Conservation (phyloP, 805 yeast genomes). For the Ogataea parapolymorpha region DNA sequence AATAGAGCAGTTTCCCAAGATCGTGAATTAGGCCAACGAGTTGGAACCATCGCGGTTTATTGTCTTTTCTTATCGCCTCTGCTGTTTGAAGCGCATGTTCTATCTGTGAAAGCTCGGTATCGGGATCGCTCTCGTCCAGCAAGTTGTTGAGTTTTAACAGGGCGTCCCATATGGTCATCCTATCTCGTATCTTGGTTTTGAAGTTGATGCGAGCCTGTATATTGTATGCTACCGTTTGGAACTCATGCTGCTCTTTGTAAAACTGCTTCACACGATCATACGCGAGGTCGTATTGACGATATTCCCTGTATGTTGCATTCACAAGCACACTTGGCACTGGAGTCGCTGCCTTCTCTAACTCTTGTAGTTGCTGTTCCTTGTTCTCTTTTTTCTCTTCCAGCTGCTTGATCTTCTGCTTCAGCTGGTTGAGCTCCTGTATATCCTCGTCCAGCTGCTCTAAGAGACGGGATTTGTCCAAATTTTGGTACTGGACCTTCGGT, state of each 20-base stretch:
- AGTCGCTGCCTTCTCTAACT: slow-evolving; percentile 15
- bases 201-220: slow-evolving; percentile 69
- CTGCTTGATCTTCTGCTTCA: slow-evolving; percentile 31
- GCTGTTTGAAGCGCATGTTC: slow-evolving; percentile 77
- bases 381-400: slow-evolving; percentile 16
- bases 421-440: slow-evolving; percentile 38
- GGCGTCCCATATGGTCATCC: slow-evolving; percentile 73
- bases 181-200: slow-evolving; percentile 62
- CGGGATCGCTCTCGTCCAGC: slow-evolving; percentile 72
- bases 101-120: slow-evolving; percentile 68
- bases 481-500: slow-evolving; percentile 22
- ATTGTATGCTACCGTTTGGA: slow-evolving; percentile 70
- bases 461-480: slow-evolving; percentile 31
- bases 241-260: slow-evolving; percentile 64
- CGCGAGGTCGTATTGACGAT: slow-evolving; percentile 66
- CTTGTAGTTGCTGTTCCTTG: slow-evolving; percentile 11
- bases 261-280: slow-evolving; percentile 64
- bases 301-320: slow-evolving; percentile 33
- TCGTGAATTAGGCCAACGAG: slow-evolving; percentile 71
- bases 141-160: slow-evolving; percentile 56
- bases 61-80: slow-evolving; percentile 65
- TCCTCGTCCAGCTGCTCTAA: slow-evolving; percentile 42
- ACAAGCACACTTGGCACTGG: slow-evolving; percentile 18
- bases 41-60: slow-evolving; percentile 74
- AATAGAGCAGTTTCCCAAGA: slow-evolving; percentile 64